These are phyloP conservation scores for Wallacemonas collosoma DNA, from an alignment of 208 protist species.

Conservation along the genomic window DNA sequence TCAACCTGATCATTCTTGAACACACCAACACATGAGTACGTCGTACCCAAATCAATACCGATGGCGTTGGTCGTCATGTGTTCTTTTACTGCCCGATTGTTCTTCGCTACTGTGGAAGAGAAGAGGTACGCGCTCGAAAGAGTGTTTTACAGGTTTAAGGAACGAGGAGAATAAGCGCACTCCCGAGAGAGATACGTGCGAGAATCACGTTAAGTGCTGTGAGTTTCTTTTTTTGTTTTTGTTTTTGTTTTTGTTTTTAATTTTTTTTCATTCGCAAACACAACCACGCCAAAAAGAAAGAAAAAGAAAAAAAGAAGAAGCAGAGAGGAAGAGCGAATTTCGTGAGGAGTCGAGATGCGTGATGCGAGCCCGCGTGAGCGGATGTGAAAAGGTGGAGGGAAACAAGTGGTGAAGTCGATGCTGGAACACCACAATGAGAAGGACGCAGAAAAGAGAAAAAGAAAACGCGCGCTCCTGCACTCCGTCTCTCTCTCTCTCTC, in stretches of 20 bases:
- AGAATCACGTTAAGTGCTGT: no score
- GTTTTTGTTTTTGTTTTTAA: constrained; percentile 18
- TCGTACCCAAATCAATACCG: constrained; percentile 97
- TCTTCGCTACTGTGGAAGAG: neutral
- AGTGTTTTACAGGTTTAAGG: no score
- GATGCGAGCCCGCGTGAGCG: no score
- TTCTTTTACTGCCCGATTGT: neutral
- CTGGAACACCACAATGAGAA: neutral
- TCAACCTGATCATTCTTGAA: constrained; percentile 95
- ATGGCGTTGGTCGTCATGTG: constrained; percentile 49
- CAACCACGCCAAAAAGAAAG: constrained; percentile 7
- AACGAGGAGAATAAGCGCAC: no score
- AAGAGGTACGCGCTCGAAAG: neutral
- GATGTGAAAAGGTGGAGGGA: no score
- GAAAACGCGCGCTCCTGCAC: no score
- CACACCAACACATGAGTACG: constrained; percentile 97
- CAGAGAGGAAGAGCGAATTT: constrained; percentile 10
- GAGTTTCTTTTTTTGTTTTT: neutral
- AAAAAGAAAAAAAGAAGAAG: constrained; percentile 19
- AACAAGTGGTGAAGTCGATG: no score
- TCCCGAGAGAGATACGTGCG: no score
- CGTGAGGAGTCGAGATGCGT: no score
- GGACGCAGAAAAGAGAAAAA: neutral
- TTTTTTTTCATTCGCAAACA: neutral
- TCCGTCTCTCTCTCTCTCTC: no score